A percentile compares a stretch with the other conserved stretches of the same genome.
Evolutionary conservation across 2,329 filamentous ascomycete genomes (phyloP).

Genomic region (Aspergillus tubingensis): DNA sequence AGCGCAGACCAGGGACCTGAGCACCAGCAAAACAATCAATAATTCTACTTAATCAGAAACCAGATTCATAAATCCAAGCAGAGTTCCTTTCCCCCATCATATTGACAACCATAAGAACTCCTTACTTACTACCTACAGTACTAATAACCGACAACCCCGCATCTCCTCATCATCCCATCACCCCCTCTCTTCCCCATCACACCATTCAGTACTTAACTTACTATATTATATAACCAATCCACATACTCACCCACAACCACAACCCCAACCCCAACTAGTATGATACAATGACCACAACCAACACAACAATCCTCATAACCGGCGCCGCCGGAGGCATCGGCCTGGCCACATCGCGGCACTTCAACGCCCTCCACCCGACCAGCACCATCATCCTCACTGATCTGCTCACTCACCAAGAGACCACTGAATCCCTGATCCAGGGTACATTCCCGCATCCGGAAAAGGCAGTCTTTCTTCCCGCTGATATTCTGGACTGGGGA

Average conservation of each 20-base stretch:
- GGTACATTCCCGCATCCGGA: constrained; percentile 10
- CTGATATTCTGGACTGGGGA: constrained; percentile 40
- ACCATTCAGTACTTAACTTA: neutral
- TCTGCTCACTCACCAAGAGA: constrained; percentile 4
- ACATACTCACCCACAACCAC: neutral
- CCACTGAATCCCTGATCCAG: constrained; percentile 8
- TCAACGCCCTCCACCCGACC: constrained; percentile 29
- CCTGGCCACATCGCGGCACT: constrained; percentile 40
- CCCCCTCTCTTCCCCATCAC: neutral
- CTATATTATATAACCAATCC: neutral
- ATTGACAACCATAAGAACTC: too few species aligned
- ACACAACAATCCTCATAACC: constrained; percentile 44
- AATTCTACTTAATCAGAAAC: too few species aligned
- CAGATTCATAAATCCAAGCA: too few species aligned
- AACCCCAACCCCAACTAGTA: neutral
- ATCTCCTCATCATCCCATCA: neutral
- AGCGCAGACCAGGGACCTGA: too few species aligned
- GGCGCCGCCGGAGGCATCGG: constrained; percentile 47
- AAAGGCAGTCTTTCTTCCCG: constrained; percentile 34
- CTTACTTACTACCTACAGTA: too few species aligned
- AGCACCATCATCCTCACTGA: constrained; percentile 45
- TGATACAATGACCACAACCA: constrained; percentile 1
- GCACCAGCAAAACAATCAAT: too few species aligned
- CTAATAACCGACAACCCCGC: neutral
- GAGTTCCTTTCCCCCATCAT: too few species aligned